These are phyloP conservation scores for Papiliotrema fonsecae DNA, from an alignment of 1,284 basidiomycete species.

Conservation along the genomic window DNA sequence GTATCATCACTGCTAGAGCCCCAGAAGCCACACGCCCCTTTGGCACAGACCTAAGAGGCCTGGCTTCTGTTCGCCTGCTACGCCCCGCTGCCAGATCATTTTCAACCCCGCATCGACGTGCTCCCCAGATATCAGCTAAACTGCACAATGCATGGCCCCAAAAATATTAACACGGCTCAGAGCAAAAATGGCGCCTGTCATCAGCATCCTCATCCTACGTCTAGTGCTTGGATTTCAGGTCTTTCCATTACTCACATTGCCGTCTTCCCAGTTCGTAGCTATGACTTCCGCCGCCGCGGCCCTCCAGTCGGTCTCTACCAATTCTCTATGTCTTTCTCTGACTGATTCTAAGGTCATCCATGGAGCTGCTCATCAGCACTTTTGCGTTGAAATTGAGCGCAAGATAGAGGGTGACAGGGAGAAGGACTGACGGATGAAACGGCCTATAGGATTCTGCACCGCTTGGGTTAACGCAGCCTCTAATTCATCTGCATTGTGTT, in stretches of 20 bases:
- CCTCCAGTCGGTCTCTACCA: slow-evolving; percentile 8
- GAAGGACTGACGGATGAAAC: slow-evolving; percentile 28
- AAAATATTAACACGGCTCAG: no score
- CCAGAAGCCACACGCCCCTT: no score
- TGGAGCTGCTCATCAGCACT: slow-evolving; percentile 5
- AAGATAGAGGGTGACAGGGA: no score
- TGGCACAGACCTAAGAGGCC: no score
- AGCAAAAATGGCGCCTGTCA: slow-evolving; percentile 2
- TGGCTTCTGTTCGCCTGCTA: no score
- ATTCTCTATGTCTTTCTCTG: slow-evolving; percentile 2
- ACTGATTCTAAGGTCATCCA: slow-evolving; percentile 8
- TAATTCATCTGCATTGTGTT: slow-evolving; percentile 22
- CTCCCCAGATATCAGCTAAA: no score
- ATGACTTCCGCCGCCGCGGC: slow-evolving; percentile 2
- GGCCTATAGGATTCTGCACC: slow-evolving; percentile 24
- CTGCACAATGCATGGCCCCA: no score
- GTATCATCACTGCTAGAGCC: no score
- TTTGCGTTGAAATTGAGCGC: no score
- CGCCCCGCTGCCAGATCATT: no score
- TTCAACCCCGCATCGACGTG: no score
- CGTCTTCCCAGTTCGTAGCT: background rate
- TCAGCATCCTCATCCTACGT: slow-evolving; percentile 1
- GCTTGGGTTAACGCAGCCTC: slow-evolving; percentile 22
- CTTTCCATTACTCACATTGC: background rate
- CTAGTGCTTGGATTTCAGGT: background rate